These are phyloP conservation scores for Colletotrichum sojae DNA, from an alignment of 2,329 filamentous ascomycete genomes.

Conservation along the genomic window DNA sequence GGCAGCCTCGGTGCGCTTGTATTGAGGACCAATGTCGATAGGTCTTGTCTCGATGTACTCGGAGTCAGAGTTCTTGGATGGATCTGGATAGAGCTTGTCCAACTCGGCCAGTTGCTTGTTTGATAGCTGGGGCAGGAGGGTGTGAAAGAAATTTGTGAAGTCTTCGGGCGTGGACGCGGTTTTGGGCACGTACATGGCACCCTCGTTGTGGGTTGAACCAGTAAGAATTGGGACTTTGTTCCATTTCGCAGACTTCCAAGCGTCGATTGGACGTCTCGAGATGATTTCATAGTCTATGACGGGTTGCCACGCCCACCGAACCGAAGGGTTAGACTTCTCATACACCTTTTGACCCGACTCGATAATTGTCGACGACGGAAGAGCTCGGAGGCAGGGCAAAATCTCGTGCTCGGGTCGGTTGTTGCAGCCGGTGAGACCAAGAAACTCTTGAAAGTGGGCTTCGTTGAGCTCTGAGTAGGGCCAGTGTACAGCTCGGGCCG, in stretches of 20 bases:
- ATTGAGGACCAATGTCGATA: conserved; percentile 62
- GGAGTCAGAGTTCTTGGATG: conserved; percentile 49
- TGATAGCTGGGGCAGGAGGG: conserved; percentile 48
- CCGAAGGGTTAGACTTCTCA: conserved; percentile 46
- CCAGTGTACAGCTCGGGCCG: conserved; percentile 47
- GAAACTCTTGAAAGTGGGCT: conserved; percentile 48
- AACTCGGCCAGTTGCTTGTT: conserved; percentile 47
- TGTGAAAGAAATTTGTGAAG: conserved; percentile 47
- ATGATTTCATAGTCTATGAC: conserved; percentile 49
- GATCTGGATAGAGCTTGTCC: conserved; percentile 52
- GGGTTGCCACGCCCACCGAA: conserved; percentile 52
- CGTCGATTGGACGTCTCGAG: conserved; percentile 48
- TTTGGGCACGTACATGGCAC: conserved; percentile 47
- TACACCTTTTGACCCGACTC: conserved; percentile 48
- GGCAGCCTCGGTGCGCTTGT: conserved; percentile 67
- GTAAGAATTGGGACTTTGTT: conserved; percentile 50
- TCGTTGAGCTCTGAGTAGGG: conserved; percentile 46
- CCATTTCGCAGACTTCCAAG: conserved; percentile 51
- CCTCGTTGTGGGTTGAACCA: conserved; percentile 49
- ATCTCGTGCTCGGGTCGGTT: conserved; percentile 43
- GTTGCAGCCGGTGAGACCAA: conserved; percentile 48
- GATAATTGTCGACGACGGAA: conserved; percentile 46
- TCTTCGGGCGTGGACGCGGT: conserved; percentile 35
- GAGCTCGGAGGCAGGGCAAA: conserved; percentile 44
- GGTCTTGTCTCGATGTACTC: conserved; percentile 54